Evolutionary conservation across 2,329 filamentous ascomycete genomes (phyloP), one percentile per base, ranked within the genome.

Genomic region (Gliomastix tumulicola): DNA sequence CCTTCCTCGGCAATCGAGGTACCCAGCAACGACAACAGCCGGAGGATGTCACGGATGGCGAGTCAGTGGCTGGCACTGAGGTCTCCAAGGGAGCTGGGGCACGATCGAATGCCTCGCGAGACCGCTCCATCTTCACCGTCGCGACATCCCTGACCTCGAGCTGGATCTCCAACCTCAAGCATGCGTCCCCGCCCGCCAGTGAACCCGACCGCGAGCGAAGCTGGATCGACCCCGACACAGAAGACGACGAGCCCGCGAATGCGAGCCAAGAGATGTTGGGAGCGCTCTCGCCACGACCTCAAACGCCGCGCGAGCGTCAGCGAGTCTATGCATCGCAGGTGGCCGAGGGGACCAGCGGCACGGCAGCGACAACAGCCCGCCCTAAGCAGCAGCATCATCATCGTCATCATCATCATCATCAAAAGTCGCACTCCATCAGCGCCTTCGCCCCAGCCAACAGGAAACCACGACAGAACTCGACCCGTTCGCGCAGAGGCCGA

Each of bases 201-300:
- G n/a, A n/a, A n/a, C n/a, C n/a, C n/a, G n/a, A 43, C 28, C 44
- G 45, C 19, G 49, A 51, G 16, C 47, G 53, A 31, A 63, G 58
- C 34, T 65, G 62, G 62, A 57, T 63, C 7, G 59, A 62, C 15
- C 42, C 46, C 12, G 58, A 62, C 22, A 60, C 59, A 3, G 59
- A 62, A 30, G 45, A 48, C 3, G 57, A 57, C 8, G 48, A 50
- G 8, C 34, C 10, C 13, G 38, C 18, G 11, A 18, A 44, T n/a
- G 39, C 46, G 5, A 30, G 31, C 10, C 43, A 47, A 34, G 21
- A 23, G 17, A 22, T 43, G 10, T 6, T 36, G 16, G 25, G 38
- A 23, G 35, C 47, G 7, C 42, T 56, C 11, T 55, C 55, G 10
- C 56, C 57, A 3, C 43, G 58, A 34, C 55, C 57, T 11, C 51